Evolutionary conservation across 768 basidiomycete species (phyloP), one percentile per base, ranked within the genome.

Genomic region (Pleurotus sapidus): DNA sequence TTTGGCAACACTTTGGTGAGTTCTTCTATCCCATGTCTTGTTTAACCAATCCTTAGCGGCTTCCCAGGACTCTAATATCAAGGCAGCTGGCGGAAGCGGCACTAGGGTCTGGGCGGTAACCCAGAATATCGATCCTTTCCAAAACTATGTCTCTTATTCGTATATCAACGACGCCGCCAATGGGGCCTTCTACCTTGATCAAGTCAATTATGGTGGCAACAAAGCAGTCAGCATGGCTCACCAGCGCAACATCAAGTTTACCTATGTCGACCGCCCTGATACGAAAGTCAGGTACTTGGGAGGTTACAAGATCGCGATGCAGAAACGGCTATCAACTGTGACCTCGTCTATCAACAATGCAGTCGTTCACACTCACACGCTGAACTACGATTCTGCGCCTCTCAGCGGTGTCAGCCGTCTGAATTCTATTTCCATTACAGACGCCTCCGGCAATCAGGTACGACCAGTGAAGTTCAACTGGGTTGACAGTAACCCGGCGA

Each of bases 131-230:
- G 51, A 54, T n/a, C 37, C 51, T 14, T 54, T 54, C 17, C 40
- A 54, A 38, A 54, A 54, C 24, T 54, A 40, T 23, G 51, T 54
- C 9, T 37, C 51, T 3, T 54, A 54, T n/a, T 40, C 37, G 8
- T 54, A 54, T 7, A 11, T 40, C 18, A 54, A 54, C 51, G 51
- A 54, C n/a, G 3, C 25, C 17, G 5, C 11, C 14, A 40, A 20
- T 12, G 51, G 51, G 14, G 51, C 51, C n/a, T 54, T 54, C 23
- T 54, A 54, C 39, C n/a, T 54, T 1, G 18, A 39, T 12, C 51
- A 54, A 42, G 51, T 54, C 20, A 37, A 40, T 14, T 54, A 54
- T 24, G 51, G 51, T 7, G 51, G 51, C 24, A 54, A 54, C 25
- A 2, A 54, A 7, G n/a, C 51, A 0, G 14, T 54, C 14, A 40